Base-by-base conservation (phyloP, 2,329 filamentous ascomycete species). In the Fusarium buxicola region DNA sequence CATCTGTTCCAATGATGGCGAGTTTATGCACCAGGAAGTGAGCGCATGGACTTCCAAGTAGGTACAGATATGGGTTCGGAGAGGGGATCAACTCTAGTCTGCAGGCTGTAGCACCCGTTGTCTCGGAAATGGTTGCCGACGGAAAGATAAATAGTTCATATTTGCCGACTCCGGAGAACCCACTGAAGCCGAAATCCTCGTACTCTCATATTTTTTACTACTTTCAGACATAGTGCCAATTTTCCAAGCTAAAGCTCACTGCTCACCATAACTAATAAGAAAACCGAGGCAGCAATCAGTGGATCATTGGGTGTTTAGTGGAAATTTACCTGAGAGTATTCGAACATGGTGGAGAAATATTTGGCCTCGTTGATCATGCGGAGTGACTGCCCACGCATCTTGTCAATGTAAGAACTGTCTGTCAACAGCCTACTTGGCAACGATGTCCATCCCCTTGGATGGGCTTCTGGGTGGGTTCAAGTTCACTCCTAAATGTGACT, bases 71-170 rank as follows among this genome's bases (percentile, higher is more conserved):
- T 21, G 21, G 21, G n/a, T 25, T 8, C 13, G 11, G 15, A 18
- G 27, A 44, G 41, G 25, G 40, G 27, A 21, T 28, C 28, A 11
- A 31, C 10, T 31, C 32, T 35, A n/a, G 32, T 16, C 32, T 8
- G 12, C 9, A n/a, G 32, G 31, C 13, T 24, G 7, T 16, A 7
- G 4, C 27, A 34, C 31, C 28, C 43, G 31, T 24, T 24, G 11
- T 24, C 44, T 21, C 21, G 24, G 31, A 31, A 47, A 27, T n/a
- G 21, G 21, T 47, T 35, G 13, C 44, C 44, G 31, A 36, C 44
- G 44, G 44, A 47, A 47, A 4, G 31, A 47, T 47, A 35, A 47
- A 47, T 47, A 47, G 44, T 47, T 47, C 31, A 47, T 27, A 21
- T 27, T 47, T 35, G n/a, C 44, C 44, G 44, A 47, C 31, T 8